These are phyloP conservation scores for Saitoella complicata DNA, from an alignment of 805 yeast species.

Conservation along the genomic window DNA sequence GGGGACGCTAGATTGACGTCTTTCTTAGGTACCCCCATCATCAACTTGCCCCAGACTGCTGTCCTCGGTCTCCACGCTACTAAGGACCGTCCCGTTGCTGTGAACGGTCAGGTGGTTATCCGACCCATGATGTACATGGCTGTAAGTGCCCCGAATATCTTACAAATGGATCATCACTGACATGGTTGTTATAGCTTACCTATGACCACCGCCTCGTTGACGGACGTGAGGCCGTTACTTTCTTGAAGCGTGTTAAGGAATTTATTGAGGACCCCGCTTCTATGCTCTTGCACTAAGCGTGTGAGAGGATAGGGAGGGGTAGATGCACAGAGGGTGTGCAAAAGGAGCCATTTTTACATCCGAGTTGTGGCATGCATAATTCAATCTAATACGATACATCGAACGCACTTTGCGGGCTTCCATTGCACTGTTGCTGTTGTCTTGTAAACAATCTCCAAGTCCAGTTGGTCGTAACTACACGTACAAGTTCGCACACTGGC, in stretches of 20 bases:
- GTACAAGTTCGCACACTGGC: too few relatives aligned
- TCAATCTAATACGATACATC: too few relatives aligned
- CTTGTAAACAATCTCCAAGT: too few relatives aligned
- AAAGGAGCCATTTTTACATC: too few relatives aligned
- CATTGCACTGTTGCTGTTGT: too few relatives aligned
- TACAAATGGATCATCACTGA: too few relatives aligned
- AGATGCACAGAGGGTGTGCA: background rate
- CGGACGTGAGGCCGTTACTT: conserved; percentile 97
- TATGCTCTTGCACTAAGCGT: conserved; percentile 46
- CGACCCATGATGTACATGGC: conserved; percentile 99
- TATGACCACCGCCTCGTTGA: conserved; percentile 96
- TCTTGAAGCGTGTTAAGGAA: conserved; percentile 91
- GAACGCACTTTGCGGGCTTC: too few relatives aligned
- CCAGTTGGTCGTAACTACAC: too few relatives aligned
- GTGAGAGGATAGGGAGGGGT: conserved; percentile 13
- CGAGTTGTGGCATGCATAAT: too few relatives aligned
- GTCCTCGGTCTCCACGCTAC: conserved; percentile 95
- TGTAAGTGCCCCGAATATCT: background rate
- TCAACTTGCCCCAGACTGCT: conserved; percentile 95
- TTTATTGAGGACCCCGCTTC: conserved; percentile 97
- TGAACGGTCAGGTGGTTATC: conserved; percentile 85
- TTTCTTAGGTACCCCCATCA: conserved; percentile 76
- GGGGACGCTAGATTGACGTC: too few relatives aligned
- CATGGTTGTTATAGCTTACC: conserved; percentile 33
- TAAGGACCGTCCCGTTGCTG: conserved; percentile 93